Evolutionary conservation across 441 rosid genomes (phyloP), one percentile per base, ranked within the genome.

Genomic region (Croton setiger): DNA sequence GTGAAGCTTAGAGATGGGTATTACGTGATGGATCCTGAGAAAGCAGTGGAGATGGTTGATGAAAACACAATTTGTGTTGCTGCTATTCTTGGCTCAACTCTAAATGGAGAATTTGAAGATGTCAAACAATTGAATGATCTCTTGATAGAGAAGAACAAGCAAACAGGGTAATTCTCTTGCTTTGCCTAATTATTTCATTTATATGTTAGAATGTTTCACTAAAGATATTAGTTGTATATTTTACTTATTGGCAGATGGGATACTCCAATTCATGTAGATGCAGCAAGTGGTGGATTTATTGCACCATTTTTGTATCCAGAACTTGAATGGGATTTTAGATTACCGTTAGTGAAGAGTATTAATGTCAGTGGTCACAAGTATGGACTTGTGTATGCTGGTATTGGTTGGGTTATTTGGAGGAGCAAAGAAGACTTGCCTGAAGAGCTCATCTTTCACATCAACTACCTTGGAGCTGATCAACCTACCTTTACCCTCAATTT

Each of bases 41-140:
- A 88, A 75, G 97, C 98, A 51, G 97, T 88, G 36, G 94, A 93
- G 52, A 78, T 93, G 86, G 98, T 93, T 2, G 97, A 93, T 52
- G 98, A 93, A 79, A 93, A 93, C 86, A 93, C 96, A 4, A 93
- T 90, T 27, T 93, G 97, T 64, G 97, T 93, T 7, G 96, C 96
- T 17, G 94, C 96, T 7, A 90, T 89, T 44, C 84, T 93, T 45
- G 97, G 96, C 14, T 92, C 98, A 17, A 92, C 98, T 55, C 92
- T 92, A 36, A 92, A 90, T 63, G 95, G 96, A 39, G 96, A 92
- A 64, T 92, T 90, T 54, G 96, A 92, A 81, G 94, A 92, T 76
- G 95, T 92, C 21, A 86, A 88, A 80, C 89, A 76, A 63, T 78
- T 92, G 62, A 92, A 92, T 18, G 92, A 90, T 68, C 84, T 92